These are phyloP conservation scores for Leishmania gerbilli DNA, from an alignment of 208 protist genomes.

Conservation along the genomic window DNA sequence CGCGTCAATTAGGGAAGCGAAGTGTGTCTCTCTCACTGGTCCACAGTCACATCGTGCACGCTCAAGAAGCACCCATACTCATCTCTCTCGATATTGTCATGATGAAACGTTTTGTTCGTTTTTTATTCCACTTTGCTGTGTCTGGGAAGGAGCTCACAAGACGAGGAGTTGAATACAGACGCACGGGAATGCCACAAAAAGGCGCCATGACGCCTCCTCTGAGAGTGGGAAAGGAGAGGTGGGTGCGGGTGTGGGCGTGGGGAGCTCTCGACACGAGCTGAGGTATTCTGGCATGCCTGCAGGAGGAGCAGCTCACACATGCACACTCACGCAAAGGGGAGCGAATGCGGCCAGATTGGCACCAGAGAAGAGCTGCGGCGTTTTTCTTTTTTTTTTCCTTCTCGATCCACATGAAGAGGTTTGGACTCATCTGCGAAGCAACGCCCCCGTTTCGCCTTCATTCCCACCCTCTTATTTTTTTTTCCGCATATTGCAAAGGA, in stretches of 20 bases:
- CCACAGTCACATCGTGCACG: not conserved
- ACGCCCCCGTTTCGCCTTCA: not conserved
- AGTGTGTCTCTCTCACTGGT: not conserved
- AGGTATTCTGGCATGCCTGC: not conserved
- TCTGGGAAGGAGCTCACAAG: not conserved
- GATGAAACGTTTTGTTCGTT: not conserved
- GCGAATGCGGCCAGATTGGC: not conserved
- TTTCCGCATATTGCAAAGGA: not conserved
- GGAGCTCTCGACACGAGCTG: not conserved
- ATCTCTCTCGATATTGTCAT: not conserved
- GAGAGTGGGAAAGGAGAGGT: not conserved
- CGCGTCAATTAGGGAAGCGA: not conserved
- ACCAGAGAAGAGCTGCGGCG: not conserved
- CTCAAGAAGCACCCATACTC: not conserved
- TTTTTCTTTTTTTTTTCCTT: slow-evolving; percentile 10
- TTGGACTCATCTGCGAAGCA: not conserved
- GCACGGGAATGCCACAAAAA: not conserved
- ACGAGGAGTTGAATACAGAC: not conserved
- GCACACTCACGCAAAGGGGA: not conserved
- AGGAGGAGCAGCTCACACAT: not conserved
- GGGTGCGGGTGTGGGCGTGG: not conserved
- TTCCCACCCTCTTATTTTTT: not conserved
- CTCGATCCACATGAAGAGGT: not conserved
- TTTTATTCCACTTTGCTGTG: not conserved
- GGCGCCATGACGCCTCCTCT: not conserved